Evolutionary conservation across 2,329 filamentous ascomycete species (phyloP), one percentile per base, ranked within the genome.

Genomic region (Reticulascus tulasneorum): DNA sequence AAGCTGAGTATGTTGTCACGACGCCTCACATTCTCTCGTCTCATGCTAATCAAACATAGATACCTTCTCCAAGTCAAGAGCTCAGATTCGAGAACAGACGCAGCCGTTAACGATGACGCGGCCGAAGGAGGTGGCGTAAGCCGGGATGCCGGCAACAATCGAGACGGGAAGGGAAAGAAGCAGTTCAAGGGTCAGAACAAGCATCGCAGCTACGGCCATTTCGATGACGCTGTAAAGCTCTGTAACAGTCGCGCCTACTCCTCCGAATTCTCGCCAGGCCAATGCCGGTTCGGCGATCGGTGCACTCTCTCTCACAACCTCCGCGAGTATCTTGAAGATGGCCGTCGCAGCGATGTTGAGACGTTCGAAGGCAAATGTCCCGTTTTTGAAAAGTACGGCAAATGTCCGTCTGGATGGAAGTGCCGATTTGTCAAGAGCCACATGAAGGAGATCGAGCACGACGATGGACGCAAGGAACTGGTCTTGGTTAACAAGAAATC

Each of bases 371-470:
- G 86, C 7, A 71, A 83, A 44, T 98, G 93, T 54, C 91, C 90
- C 1, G 75, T 94, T 8, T 96, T 80, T 59, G 82, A 86, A 47
- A 69, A 71, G 12, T 77, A 83, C 46, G 90, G 90, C 10, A 78
- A 72, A 44, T 98, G 93, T 52, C 74, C 77, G 31, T 78, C 84
- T 11, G 93, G 93, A 6, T 98, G 91, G 90, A 94, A 91, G 58
- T 98, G 93, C 58, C 84, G 91, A 16, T 94, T 96, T 54, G 84
- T 87, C 22, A 76, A 76, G 45, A 94, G 87, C 45, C 93, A 98
- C 62, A 93, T 88, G 51, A 73, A 81, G 44, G 91, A 97, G 62
- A 63, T 86, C 17, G 78, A 85, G 47, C 79, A 71, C 15, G 80
- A 82, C 35, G 90, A 94, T 58, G 91, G 89, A 8, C 77, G 77